A percentile compares a stretch with the other conserved stretches of the same genome.
Conservation (phyloP, 441 rosid species). For the Viola pubescens region DNA sequence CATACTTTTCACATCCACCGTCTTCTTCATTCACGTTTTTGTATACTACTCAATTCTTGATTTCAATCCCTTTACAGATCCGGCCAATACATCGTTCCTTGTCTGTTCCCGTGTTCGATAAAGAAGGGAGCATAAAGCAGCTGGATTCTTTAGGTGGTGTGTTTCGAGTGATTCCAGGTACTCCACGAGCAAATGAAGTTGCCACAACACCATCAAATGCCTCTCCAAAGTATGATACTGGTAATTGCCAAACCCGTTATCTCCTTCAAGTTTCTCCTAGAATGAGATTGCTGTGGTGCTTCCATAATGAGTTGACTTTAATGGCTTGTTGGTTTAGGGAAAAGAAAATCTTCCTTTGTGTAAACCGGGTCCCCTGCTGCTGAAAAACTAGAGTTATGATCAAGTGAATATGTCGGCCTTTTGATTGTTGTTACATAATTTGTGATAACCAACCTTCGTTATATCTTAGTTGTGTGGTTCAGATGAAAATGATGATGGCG, state of each 20-base stretch:
- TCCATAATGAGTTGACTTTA: too few species aligned
- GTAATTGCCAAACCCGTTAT: conserved; percentile 23
- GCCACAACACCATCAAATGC: conserved; percentile 22
- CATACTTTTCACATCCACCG: neutral
- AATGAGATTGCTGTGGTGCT: too few species aligned
- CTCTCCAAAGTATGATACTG: conserved; percentile 27
- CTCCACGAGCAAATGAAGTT: conserved; percentile 31
- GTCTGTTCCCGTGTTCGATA: conserved; percentile 67
- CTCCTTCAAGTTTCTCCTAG: too few species aligned
- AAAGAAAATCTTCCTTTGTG: too few species aligned
- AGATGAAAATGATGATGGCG: conserved; percentile 43
- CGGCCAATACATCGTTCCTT: conserved; percentile 78
- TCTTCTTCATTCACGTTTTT: conserved; percentile 8
- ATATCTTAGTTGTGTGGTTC: conserved; percentile 55
- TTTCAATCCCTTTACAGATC: conserved; percentile 45
- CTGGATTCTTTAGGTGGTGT: conserved; percentile 37
- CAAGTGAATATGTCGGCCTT: too few species aligned
- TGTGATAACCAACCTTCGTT: conserved; percentile 46
- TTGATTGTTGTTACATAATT: conserved; percentile 13
- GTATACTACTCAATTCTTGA: conserved; percentile 15
- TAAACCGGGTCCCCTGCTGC: too few species aligned
- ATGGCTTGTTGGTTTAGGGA: too few species aligned
- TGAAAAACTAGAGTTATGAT: too few species aligned
- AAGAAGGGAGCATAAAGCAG: conserved; percentile 50
- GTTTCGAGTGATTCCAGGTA: conserved; percentile 69